Percentiles rank a stretch among this genome's conserved stretches.
Evolutionary conservation across 306 rosid species (phyloP).

Genomic region (Casuarina cunninghamiana): DNA sequence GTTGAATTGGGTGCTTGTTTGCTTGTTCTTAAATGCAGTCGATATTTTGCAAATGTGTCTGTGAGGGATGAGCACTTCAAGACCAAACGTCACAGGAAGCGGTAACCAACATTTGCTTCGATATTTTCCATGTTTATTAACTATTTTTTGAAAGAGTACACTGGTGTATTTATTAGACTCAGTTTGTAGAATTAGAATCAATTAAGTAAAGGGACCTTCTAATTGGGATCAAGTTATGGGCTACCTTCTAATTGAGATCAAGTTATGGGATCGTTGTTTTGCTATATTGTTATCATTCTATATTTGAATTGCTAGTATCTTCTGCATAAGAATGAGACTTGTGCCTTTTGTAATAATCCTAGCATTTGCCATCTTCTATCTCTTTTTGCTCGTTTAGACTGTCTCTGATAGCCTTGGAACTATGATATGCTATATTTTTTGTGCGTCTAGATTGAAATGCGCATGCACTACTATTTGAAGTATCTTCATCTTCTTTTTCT

Average conservation of each 20-base stretch:
- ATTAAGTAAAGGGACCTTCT: neutral
- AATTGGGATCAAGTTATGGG: neutral
- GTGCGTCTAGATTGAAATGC: neutral
- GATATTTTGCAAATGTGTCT: conserved; percentile 68
- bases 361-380: neutral
- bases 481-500: neutral
- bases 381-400: neutral
- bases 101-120: conserved; percentile 38
- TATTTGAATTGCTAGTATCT: neutral
- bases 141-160: neutral
- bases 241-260: too few relatives aligned
- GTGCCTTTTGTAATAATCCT: neutral
- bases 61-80: conserved; percentile 93
- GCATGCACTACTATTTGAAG: neutral
- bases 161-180: neutral
- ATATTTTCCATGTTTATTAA: neutral
- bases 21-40: conserved; percentile 49
- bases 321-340: neutral
- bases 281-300: neutral
- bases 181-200: neutral
- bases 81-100: conserved; percentile 85
- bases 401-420: too few relatives aligned
- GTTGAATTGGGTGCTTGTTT: neutral
- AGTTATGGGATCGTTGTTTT: too few relatives aligned
- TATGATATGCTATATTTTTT: too few relatives aligned